These are phyloP conservation scores for Eucalyptus cladocalyx DNA, from an alignment of 345 rosid genomes.

Conservation along the genomic window DNA sequence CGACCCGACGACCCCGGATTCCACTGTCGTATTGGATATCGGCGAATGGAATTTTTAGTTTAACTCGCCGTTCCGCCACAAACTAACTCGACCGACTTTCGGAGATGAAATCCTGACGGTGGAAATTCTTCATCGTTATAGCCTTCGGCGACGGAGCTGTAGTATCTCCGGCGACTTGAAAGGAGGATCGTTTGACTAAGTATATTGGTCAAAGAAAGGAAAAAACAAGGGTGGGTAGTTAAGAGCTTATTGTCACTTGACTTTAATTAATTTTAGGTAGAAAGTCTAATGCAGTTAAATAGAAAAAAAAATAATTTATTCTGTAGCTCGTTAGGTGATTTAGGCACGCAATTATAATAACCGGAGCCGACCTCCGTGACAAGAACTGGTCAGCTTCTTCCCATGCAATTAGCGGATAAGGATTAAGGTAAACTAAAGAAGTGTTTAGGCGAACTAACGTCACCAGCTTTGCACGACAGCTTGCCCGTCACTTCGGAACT, in stretches of 20 bases:
- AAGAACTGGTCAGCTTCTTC: not conserved
- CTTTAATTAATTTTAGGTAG: not conserved
- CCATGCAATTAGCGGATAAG: not conserved
- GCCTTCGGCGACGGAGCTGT: too few relatives aligned
- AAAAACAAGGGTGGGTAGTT: not conserved
- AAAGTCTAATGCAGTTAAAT: not conserved
- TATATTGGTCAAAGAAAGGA: not conserved
- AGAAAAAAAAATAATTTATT: not conserved
- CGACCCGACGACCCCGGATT: not conserved
- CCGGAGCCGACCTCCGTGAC: not conserved
- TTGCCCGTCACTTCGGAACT: not conserved
- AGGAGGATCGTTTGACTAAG: not conserved
- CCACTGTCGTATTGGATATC: not conserved
- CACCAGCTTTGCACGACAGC: not conserved
- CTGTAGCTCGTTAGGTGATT: not conserved
- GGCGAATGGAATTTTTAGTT: not conserved
- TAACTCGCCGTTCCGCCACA: not conserved
- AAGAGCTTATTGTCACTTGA: not conserved
- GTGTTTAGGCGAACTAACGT: not conserved
- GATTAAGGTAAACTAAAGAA: not conserved
- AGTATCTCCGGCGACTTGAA: too few relatives aligned
- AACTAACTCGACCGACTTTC: not conserved
- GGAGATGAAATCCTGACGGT: not conserved
- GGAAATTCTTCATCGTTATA: not conserved
- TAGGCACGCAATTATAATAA: not conserved